Evolutionary conservation across 2,329 filamentous ascomycete genomes (phyloP).

Genomic region (Monilinia aucupariae): DNA sequence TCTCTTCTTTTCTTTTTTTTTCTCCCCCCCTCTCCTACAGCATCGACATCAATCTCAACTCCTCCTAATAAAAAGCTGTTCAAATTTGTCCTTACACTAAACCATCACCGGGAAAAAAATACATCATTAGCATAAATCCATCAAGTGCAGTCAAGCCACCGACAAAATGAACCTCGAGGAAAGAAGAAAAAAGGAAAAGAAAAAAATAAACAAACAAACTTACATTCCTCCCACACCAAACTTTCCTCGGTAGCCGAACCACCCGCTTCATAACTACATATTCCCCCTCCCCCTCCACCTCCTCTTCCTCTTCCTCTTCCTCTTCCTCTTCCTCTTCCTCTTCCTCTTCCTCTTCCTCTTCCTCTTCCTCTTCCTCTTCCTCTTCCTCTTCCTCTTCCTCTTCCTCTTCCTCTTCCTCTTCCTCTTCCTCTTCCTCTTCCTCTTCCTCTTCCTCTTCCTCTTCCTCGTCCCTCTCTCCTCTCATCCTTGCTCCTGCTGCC

Average conservation of each 20-base stretch:
- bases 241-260: constrained; percentile 13
- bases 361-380: background rate
- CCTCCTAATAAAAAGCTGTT: constrained; percentile 14
- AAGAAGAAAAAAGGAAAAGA: background rate
- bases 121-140: background rate
- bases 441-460: background rate
- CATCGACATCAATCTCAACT: background rate
- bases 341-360: background rate
- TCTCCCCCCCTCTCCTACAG: background rate
- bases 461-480: background rate
- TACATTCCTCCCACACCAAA: constrained; percentile 17
- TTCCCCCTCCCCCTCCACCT: background rate
- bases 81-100: constrained; percentile 10
- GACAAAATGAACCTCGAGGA: background rate
- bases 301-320: background rate
- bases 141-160: background rate
- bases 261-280: constrained; percentile 13
- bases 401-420: background rate
- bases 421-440: background rate
- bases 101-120: background rate
- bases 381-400: background rate
- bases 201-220: background rate
- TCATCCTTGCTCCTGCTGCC: rapidly evolving
- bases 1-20: background rate
- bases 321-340: background rate